Percentiles rank a stretch among this genome's conserved stretches.
Conservation (phyloP, 805 yeast genomes). For the Wickerhamomyces silvicola region DNA sequence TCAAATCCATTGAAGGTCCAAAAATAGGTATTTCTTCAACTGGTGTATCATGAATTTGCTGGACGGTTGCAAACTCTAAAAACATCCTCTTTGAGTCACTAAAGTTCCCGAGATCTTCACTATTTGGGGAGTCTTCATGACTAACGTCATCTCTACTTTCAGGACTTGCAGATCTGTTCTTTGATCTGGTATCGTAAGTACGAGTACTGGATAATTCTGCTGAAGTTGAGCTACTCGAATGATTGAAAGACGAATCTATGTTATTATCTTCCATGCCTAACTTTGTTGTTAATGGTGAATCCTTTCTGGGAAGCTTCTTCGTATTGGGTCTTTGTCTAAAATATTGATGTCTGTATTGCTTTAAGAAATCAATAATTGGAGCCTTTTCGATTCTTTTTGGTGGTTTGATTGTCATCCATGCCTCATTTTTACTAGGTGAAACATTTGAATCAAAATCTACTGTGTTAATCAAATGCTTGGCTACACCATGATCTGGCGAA, state of each 20-base stretch:
- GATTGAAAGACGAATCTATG: too few relatives aligned
- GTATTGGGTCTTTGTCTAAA: background rate
- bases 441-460: too few relatives aligned
- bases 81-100: conserved; percentile 4
- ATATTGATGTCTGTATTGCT: background rate
- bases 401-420: background rate
- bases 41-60: conserved; percentile 14
- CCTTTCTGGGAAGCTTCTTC: background rate
- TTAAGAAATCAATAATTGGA: background rate
- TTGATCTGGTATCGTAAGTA: conserved; percentile 13
- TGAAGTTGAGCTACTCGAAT: background rate
- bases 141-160: background rate
- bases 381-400: background rate
- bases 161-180: conserved; percentile 1
- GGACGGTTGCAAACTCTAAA: conserved; percentile 11
- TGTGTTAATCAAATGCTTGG: background rate
- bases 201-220: background rate
- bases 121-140: too few relatives aligned
- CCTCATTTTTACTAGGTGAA: background rate
- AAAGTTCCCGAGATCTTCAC: background rate
- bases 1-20: conserved; percentile 9
- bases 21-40: conserved; percentile 13
- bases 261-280: too few relatives aligned
- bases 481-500: conserved; percentile 8
- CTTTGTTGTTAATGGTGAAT: too few relatives aligned